Evolutionary conservation across 257 asterid species (phyloP).

Genomic region (Agastache rugosa): DNA sequence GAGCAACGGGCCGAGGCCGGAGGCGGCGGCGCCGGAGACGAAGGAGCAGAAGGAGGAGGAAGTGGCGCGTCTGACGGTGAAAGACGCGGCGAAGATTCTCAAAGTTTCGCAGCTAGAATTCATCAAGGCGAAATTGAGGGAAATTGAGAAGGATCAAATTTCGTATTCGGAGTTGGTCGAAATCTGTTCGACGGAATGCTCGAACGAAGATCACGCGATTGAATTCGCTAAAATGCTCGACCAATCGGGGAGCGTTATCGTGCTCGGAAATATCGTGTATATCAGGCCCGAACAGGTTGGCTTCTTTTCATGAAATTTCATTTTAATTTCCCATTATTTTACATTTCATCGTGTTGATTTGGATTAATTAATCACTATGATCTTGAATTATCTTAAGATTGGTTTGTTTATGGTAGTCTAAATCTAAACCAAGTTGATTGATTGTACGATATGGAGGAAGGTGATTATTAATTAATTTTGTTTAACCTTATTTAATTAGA

Average conservation of each 20-base stretch:
- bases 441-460: conserved; percentile 8
- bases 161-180: conserved; percentile 54
- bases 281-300: conserved; percentile 86
- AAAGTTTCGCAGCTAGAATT: conserved; percentile 68
- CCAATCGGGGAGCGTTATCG: conserved; percentile 75
- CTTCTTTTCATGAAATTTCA: neutral
- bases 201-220: conserved; percentile 52
- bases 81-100: conserved; percentile 71
- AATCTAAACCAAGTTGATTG: conserved; percentile 12
- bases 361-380: neutral
- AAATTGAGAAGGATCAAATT: conserved; percentile 49
- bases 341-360: neutral
- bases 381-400: neutral
- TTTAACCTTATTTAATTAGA: neutral
- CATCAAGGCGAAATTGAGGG: conserved; percentile 64
- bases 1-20: conserved; percentile 55
- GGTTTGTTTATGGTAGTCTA: conserved; percentile 1
- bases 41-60: conserved; percentile 22
- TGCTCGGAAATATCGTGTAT: conserved; percentile 72
- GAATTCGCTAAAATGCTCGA: conserved; percentile 74
- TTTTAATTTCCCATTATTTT: neutral
- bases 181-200: conserved; percentile 58
- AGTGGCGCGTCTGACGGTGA: conserved; percentile 51
- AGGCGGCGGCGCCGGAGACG: conserved; percentile 34
- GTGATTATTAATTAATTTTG: conserved; percentile 11